phyloP scores from a whole-genome alignment of 441 rosid species.

The Brassica hybrid region DNA sequence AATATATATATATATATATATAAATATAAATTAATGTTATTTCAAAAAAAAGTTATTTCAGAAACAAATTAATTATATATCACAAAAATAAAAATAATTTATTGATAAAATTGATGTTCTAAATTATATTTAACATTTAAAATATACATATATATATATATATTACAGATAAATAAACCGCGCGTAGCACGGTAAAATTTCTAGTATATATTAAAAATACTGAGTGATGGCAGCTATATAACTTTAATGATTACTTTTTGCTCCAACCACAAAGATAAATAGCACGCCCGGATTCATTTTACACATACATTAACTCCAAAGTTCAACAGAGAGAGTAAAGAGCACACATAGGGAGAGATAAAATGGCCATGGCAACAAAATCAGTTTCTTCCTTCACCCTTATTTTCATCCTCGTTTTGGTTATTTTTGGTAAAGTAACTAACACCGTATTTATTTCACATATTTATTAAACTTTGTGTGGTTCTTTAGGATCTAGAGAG shows the following conservation, averaged over 20 bases:
- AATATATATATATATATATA: too few species aligned
- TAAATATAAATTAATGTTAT: too few species aligned
- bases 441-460: not conserved
- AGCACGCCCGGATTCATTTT: not conserved
- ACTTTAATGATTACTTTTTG: not conserved
- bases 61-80: too few species aligned
- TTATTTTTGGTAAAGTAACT: not conserved
- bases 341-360: not conserved
- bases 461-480: not conserved
- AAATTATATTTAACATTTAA: too few species aligned
- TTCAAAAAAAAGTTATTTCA: too few species aligned
- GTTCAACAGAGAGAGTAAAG: not conserved
- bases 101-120: too few species aligned
- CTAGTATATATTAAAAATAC: too few species aligned
- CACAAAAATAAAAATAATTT: too few species aligned
- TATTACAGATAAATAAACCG: too few species aligned
- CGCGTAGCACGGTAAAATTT: too few species aligned
- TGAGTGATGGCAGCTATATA: too few species aligned
- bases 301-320: not conserved
- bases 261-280: not conserved
- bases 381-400: slow-evolving; percentile 1
- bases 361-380: slow-evolving; percentile 16
- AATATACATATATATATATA: too few species aligned
- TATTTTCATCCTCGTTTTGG: slow-evolving; percentile 16
- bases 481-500: not conserved